phyloP scores from a whole-genome alignment of 208 protist species.

The Leishmania gerbilli region DNA sequence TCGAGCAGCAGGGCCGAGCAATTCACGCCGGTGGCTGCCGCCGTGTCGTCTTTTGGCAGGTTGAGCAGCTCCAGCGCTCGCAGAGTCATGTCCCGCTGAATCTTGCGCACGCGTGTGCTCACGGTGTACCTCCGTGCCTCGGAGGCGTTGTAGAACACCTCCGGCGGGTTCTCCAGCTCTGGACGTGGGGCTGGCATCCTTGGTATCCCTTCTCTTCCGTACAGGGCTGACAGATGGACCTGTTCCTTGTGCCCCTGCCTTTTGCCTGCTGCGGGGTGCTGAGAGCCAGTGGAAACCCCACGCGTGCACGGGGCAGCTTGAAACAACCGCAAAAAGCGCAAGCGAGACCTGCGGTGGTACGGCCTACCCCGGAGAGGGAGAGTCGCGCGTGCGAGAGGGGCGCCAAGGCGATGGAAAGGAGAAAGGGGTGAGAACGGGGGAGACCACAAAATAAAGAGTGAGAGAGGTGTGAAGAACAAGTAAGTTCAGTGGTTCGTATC shows the following conservation, averaged over 20 bases:
- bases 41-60: constrained; percentile 60
- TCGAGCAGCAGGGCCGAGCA: constrained; percentile 94
- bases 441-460: neutral
- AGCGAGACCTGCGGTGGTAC: too few species aligned
- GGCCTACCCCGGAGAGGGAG: neutral
- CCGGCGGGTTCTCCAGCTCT: constrained; percentile 93
- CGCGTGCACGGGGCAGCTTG: neutral
- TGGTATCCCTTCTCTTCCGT: neutral
- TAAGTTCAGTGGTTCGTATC: neutral
- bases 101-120: constrained; percentile 95
- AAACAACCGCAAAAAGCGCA: neutral
- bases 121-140: constrained; percentile 95
- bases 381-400: neutral
- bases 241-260: neutral
- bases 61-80: constrained; percentile 97
- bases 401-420: too few species aligned
- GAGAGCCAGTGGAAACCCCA: neutral
- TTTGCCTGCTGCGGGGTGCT: neutral
- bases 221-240: neutral
- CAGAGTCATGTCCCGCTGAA: constrained; percentile 98
- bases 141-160: constrained; percentile 96
- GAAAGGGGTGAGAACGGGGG: neutral
- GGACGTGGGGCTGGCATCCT: constrained; percentile 79
- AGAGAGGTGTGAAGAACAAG: neutral
- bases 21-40: constrained; percentile 17